A percentile compares a stretch with the other conserved stretches of the same genome.
Evolutionary conservation across 2,329 filamentous ascomycete genomes (phyloP).

Genomic region (Apiospora sp.): DNA sequence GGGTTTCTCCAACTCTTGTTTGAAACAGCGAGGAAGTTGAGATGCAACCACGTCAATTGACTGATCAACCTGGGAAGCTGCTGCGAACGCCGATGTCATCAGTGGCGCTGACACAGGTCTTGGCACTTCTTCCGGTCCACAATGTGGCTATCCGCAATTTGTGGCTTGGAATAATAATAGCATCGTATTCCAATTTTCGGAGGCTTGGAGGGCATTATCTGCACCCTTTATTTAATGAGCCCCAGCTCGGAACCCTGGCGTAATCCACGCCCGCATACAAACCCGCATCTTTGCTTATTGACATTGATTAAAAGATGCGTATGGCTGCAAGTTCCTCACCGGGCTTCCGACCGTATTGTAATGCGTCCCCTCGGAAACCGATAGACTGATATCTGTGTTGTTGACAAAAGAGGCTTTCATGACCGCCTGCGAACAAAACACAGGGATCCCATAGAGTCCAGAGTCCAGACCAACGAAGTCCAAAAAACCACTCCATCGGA

Average conservation of each 20-base stretch:
- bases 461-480: constrained; percentile 1
- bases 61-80: constrained; percentile 1
- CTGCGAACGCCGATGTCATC: constrained; percentile 17
- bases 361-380: constrained; percentile 2
- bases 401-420: constrained; percentile 6
- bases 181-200: constrained; percentile 16
- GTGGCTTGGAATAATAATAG: constrained; percentile 17
- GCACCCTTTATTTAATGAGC: background rate
- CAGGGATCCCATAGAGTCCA: constrained; percentile 8
- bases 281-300: background rate
- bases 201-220: background rate
- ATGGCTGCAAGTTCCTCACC: background rate
- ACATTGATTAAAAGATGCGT: background rate
- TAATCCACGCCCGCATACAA: background rate
- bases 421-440: background rate
- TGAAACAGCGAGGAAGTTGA: constrained; percentile 13
- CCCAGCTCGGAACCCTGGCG: background rate
- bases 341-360: background rate
- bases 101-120: background rate
- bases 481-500: constrained; percentile 4
- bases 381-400: background rate
- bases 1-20: constrained; percentile 10
- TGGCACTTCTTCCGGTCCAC: background rate
- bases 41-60: constrained; percentile 9
- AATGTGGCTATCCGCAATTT: constrained; percentile 12